Conservation (phyloP, 768 basidiomycete genomes). For the Kwoniella dejecticola region DNA sequence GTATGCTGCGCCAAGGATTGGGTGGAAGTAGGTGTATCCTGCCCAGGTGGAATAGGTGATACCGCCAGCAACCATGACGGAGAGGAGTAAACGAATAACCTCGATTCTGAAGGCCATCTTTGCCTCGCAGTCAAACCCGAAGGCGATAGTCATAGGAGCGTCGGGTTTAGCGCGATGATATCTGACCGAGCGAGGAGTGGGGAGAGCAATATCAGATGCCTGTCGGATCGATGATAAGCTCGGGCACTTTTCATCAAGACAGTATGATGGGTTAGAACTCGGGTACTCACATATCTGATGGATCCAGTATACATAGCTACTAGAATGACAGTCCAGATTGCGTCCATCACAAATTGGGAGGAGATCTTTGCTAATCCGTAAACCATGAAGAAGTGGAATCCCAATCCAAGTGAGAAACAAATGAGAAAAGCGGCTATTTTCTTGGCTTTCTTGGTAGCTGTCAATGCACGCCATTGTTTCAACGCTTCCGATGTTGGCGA, state of each 20-base stretch:
- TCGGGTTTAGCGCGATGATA: constrained; percentile 12
- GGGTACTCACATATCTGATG: constrained; percentile 7
- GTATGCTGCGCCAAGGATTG: background rate
- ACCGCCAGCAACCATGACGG: background rate
- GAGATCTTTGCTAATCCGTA: constrained; percentile 4
- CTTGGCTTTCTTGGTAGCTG: constrained; percentile 7
- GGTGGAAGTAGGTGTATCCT: constrained; percentile 3
- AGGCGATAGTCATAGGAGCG: background rate
- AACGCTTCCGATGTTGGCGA: background rate
- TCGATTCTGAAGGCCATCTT: constrained; percentile 3
- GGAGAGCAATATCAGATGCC: constrained; percentile 3
- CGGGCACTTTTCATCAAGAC: background rate
- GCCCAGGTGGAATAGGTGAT: constrained; percentile 1
- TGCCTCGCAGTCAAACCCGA: background rate
- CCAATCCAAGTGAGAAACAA: background rate
- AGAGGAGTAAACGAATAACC: background rate
- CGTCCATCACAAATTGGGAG: constrained; percentile 2
- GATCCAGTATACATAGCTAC: background rate
- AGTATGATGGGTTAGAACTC: background rate
- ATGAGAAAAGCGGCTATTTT: background rate
- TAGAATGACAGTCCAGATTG: background rate
- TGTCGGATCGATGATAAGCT: background rate
- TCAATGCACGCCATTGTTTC: background rate
- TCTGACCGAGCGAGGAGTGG: constrained; percentile 1
- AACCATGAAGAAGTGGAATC: constrained; percentile 6